These are phyloP conservation scores for Mychonastes homosphaera DNA, from an alignment of 139 green algal species.

Conservation along the genomic window DNA sequence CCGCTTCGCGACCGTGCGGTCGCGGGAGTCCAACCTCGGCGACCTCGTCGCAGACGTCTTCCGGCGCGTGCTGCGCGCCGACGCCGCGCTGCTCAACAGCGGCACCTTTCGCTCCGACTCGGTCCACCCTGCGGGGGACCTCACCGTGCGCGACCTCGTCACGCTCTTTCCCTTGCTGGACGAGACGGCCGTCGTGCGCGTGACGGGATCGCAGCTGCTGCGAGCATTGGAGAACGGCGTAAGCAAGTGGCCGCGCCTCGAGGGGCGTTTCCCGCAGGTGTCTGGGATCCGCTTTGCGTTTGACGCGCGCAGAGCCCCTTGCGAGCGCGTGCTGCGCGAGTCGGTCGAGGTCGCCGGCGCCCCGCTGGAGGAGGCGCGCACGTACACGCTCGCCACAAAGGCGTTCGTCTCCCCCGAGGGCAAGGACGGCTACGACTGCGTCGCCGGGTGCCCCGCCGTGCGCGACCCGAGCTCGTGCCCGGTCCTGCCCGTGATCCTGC, in stretches of 20 bases:
- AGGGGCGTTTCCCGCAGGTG: slow-evolving; percentile 62
- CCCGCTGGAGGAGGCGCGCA: slow-evolving; percentile 28
- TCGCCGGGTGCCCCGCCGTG: slow-evolving; percentile 18
- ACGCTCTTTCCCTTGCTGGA: slow-evolving; percentile 66
- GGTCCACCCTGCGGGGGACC: slow-evolving; percentile 30
- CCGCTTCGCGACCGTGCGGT: slow-evolving; percentile 48
- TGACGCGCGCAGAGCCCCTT: slow-evolving; percentile 32
- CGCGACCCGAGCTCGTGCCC: slow-evolving; percentile 24
- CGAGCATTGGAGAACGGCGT: slow-evolving; percentile 58
- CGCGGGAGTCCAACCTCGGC: slow-evolving; percentile 52
- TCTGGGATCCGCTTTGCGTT: slow-evolving; percentile 51
- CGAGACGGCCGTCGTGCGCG: slow-evolving; percentile 36
- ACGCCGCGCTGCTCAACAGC: slow-evolving; percentile 50
- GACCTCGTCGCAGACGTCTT: slow-evolving; percentile 53
- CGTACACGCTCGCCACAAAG: slow-evolving; percentile 45
- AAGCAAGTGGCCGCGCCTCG: slow-evolving; percentile 41
- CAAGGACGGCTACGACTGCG: slow-evolving; percentile 42
- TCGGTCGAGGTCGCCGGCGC: slow-evolving; percentile 31
- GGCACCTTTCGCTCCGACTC: slow-evolving; percentile 43
- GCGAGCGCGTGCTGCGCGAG: slow-evolving; percentile 29
- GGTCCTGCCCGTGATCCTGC: slow-evolving; percentile 21
- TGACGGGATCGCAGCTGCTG: slow-evolving; percentile 43
- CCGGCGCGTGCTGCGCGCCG: slow-evolving; percentile 18
- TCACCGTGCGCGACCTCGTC: slow-evolving; percentile 50
- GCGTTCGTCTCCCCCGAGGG: slow-evolving; percentile 34